phyloP scores from a whole-genome alignment of 768 basidiomycete species.

The Russula dissimulans region DNA sequence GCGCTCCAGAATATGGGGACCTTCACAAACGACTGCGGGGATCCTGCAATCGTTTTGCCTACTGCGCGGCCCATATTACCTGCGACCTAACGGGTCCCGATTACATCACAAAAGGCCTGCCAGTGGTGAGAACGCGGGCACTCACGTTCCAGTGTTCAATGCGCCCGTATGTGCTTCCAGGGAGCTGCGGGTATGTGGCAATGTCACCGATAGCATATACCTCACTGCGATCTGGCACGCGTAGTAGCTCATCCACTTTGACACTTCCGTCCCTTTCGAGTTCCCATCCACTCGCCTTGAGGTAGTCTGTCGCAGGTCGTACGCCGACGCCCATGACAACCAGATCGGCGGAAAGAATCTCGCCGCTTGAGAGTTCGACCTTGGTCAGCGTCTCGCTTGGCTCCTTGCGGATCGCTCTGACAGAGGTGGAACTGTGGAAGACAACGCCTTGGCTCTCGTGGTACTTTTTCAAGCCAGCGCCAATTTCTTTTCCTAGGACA shows the following conservation, averaged over 20 bases:
- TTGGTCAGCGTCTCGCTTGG: slow-evolving; percentile 40
- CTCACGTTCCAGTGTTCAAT: slow-evolving; percentile 91
- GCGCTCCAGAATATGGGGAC: slow-evolving; percentile 88
- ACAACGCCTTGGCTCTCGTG: slow-evolving; percentile 76
- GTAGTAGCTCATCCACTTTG: slow-evolving; percentile 64
- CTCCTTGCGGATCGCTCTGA: slow-evolving; percentile 54
- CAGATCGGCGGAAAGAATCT: slow-evolving; percentile 60
- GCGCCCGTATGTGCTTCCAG: slow-evolving; percentile 41
- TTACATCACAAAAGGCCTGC: background rate
- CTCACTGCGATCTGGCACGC: slow-evolving; percentile 41
- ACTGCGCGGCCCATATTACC: slow-evolving; percentile 79
- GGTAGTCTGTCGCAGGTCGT: slow-evolving; percentile 68
- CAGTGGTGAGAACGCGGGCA: background rate
- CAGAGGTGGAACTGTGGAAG: slow-evolving; percentile 69
- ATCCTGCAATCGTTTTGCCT: slow-evolving; percentile 59
- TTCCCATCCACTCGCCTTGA: slow-evolving; percentile 59
- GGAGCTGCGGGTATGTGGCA: slow-evolving; percentile 61
- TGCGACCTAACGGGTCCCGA: slow-evolving; percentile 45
- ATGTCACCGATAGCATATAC: slow-evolving; percentile 81
- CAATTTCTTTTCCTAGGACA: slow-evolving; percentile 76
- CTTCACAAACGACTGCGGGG: slow-evolving; percentile 57
- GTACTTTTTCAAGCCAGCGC: slow-evolving; percentile 65
- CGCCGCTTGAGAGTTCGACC: slow-evolving; percentile 32
- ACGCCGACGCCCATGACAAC: slow-evolving; percentile 86
- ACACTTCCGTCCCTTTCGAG: slow-evolving; percentile 73